A percentile compares a stretch with the other conserved stretches of the same genome.
phyloP scores from a whole-genome alignment of 345 rosid genomes.

The Arabidopsis arenosa region DNA sequence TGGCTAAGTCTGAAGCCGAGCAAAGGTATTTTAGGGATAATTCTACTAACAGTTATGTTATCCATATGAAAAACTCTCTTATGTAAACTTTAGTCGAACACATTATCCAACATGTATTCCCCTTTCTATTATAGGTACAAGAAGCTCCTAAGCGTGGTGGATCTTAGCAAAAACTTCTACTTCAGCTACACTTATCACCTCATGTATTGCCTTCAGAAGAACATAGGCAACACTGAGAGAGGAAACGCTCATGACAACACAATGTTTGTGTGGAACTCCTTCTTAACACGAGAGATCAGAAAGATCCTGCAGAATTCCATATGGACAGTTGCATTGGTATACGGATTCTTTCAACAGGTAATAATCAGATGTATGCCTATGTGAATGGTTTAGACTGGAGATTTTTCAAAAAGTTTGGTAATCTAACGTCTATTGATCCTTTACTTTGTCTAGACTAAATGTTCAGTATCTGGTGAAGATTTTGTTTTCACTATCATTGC shows the following conservation, averaged over 20 bases:
- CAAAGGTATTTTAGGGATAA: conserved; percentile 53
- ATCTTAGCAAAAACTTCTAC: conserved; percentile 94
- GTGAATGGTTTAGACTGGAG: not conserved
- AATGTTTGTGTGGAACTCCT: conserved; percentile 92
- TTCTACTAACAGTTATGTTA: conserved; percentile 56
- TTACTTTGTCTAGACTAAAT: conserved; percentile 56
- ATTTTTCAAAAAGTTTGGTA: conserved; percentile 23
- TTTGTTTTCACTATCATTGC: conserved; percentile 79
- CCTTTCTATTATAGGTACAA: conserved; percentile 64
- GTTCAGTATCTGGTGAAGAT: conserved; percentile 62
- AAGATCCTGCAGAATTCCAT: conserved; percentile 60
- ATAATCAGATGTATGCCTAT: conserved; percentile 1
- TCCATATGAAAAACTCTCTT: conserved; percentile 45
- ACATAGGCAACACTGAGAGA: conserved; percentile 52
- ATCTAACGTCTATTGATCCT: conserved; percentile 15
- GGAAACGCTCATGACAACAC: conserved; percentile 58
- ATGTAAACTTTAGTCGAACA: not conserved
- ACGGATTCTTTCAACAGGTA: conserved; percentile 98
- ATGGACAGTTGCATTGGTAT: conserved; percentile 91
- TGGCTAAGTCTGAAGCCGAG: conserved; percentile 77
- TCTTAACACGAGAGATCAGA: conserved; percentile 73
- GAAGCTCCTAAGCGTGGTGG: conserved; percentile 85
- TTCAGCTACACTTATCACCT: conserved; percentile 90
- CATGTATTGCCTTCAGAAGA: conserved; percentile 85
- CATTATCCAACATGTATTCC: conserved; percentile 9